These are phyloP conservation scores for Parathielavia appendiculata DNA, from an alignment of 495 filamentous ascomycete genomes.

Conservation along the genomic window DNA sequence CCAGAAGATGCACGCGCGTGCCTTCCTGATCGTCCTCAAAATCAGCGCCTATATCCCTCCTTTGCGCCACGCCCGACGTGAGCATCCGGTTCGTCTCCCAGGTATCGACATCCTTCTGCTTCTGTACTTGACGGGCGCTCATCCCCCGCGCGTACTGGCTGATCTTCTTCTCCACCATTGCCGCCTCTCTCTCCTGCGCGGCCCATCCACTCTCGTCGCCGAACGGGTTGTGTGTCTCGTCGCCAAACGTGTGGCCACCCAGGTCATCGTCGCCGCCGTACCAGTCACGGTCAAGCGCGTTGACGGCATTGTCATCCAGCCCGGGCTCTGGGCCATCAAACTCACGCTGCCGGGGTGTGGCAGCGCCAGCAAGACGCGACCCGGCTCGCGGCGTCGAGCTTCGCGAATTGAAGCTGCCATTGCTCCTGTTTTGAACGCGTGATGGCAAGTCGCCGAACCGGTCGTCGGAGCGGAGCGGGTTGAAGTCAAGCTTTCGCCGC, in stretches of 20 bases:
- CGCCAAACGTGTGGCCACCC: slow-evolving; percentile 67
- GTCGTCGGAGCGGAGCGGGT: slow-evolving; percentile 51
- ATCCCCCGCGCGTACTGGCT: slow-evolving; percentile 51
- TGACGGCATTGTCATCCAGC: slow-evolving; percentile 42
- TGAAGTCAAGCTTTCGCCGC: slow-evolving; percentile 57
- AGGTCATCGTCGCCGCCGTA: slow-evolving; percentile 71
- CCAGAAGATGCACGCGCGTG: slow-evolving; percentile 82
- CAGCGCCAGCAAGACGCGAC: slow-evolving; percentile 35
- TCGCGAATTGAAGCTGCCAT: slow-evolving; percentile 37
- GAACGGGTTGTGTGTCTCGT: slow-evolving; percentile 58
- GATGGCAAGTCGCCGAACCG: slow-evolving; percentile 54
- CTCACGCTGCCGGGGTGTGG: slow-evolving; percentile 49
- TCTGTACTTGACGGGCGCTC: slow-evolving; percentile 69
- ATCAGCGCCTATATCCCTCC: slow-evolving; percentile 71
- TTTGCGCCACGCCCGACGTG: slow-evolving; percentile 88
- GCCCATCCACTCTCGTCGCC: slow-evolving; percentile 58
- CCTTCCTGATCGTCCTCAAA: slow-evolving; percentile 90
- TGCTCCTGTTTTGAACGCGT: slow-evolving; percentile 31
- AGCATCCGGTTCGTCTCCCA: slow-evolving; percentile 99
- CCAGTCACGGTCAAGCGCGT: slow-evolving; percentile 83
- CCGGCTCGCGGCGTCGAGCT: slow-evolving; percentile 47
- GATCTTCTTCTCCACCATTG: slow-evolving; percentile 67
- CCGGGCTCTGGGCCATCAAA: slow-evolving; percentile 50
- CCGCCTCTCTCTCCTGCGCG: slow-evolving; percentile 62
- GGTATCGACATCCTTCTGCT: slow-evolving; percentile 89